phyloP scores from a whole-genome alignment of 2,329 filamentous ascomycete species.

The Emergomyces pasteurianus region DNA sequence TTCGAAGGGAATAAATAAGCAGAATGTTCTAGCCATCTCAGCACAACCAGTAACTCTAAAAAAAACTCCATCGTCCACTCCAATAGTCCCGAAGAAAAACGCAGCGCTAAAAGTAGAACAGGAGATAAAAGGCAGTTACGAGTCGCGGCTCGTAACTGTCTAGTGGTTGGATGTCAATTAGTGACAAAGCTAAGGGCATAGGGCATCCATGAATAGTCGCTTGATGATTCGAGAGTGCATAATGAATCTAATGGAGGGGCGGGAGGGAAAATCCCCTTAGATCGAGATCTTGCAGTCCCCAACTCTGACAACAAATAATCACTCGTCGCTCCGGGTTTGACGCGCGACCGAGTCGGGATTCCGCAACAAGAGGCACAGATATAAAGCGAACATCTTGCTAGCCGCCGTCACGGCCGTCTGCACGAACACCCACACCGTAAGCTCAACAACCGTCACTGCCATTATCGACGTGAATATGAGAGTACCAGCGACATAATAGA shows the following conservation, averaged over 20 bases:
- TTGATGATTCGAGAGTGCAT: not conserved
- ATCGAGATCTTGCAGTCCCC: not conserved
- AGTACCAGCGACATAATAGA: slow-evolving; percentile 24
- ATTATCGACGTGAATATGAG: slow-evolving; percentile 24
- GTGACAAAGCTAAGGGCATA: not conserved
- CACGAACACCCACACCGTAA: slow-evolving; percentile 20
- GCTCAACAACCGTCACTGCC: slow-evolving; percentile 22
- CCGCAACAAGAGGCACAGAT: slow-evolving; percentile 6
- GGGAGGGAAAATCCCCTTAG: not conserved
- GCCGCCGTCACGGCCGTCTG: slow-evolving; percentile 13
- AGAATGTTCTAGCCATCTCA: not conserved
- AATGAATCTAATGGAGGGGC: not conserved
- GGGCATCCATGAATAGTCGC: not conserved
- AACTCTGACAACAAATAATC: not conserved
- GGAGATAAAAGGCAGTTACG: not conserved
- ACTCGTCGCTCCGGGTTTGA: not conserved
- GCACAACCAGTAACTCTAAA: not conserved
- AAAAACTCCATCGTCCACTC: not conserved
- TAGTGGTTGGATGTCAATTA: not conserved
- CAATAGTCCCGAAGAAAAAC: not conserved
- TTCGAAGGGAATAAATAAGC: not conserved
- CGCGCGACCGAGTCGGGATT: not conserved
- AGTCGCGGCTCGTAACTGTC: not conserved
- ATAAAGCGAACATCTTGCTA: slow-evolving; percentile 18
- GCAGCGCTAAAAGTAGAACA: not conserved